Evolutionary conservation across 441 rosid genomes (phyloP), one percentile per base, ranked within the genome.

Genomic region (Arabidopsis lyrata): DNA sequence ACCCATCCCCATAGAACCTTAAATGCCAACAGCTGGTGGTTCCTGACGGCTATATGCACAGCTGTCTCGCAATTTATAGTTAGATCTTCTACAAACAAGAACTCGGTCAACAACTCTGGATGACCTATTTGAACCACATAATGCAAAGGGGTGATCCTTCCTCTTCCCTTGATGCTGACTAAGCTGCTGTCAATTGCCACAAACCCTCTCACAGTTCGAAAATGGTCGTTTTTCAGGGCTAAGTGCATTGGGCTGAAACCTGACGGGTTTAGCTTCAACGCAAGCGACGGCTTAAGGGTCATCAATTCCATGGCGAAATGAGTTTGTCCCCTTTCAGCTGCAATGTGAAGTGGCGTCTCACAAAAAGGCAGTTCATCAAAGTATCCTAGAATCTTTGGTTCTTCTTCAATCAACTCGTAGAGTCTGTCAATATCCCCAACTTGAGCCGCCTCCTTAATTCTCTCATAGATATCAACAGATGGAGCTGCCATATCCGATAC

Each of bases 1-100:
- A 86, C 50, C 85, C 84, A 84, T 54, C 86, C 83, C 12, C 82
- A 24, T 0, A 86, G 57, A 47, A 82, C 82, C 55, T 64, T 66
- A 38, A 80, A 75, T 3, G 80, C 78, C 29, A 9, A 10, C 13
- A 38, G 1, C 20, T 36, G 66, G 5, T 31, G 18, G 48, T 75
- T 77, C 62, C 49, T 77, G 1, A 83, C 67, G 5, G 86, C 85
- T 38, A 81, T 5, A 24, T 81, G 91, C 5, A 78, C 41, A 0
- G 67, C 84, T 4, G 83, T 84, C 73, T 86, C 77, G 4, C 81
- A 35, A 4, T 48, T 53, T 4, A 75, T 36, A 0, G 88, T 87
- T 77, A 79, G 27, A 61, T 84, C 86, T 72, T 82, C 77, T 0
- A 87, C 18, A 3, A 6, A 63, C 48, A 87, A 80, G 52, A 84